These are phyloP conservation scores for Chrysosporium keratinophilum DNA, from an alignment of 2,329 filamentous ascomycete species.

Conservation along the genomic window DNA sequence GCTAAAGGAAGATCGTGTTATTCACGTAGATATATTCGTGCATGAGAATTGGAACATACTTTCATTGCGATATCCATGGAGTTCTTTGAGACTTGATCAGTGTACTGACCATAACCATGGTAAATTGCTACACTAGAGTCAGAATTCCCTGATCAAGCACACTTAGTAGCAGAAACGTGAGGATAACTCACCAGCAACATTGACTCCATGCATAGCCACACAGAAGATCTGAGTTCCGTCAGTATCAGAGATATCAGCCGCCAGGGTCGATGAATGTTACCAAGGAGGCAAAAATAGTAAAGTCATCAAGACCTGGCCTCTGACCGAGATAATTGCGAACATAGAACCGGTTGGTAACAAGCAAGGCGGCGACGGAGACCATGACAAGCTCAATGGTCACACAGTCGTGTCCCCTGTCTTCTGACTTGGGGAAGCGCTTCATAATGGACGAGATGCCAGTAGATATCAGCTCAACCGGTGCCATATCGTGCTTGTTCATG, in stretches of 20 bases:
- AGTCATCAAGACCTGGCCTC: constrained; percentile 22
- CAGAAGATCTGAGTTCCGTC: constrained; percentile 19
- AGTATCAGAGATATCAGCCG: neutral
- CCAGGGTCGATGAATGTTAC: constrained; percentile 14
- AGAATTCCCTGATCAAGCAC: neutral
- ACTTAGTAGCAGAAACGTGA: neutral
- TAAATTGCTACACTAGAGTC: constrained; percentile 18
- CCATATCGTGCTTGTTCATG: neutral
- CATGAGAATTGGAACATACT: constrained; percentile 14
- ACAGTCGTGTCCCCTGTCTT: constrained; percentile 18
- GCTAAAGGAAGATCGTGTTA: constrained; percentile 23
- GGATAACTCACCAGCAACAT: constrained; percentile 18
- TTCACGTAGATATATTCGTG: too few species aligned
- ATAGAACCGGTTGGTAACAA: constrained; percentile 22
- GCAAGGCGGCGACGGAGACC: constrained; percentile 17
- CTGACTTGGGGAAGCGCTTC: constrained; percentile 13
- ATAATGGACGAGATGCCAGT: neutral
- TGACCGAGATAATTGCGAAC: constrained; percentile 20
- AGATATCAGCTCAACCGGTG: neutral
- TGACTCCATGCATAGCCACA: constrained; percentile 21
- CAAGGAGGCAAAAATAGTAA: constrained; percentile 22
- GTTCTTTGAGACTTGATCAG: constrained; percentile 15
- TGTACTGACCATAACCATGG: constrained; percentile 23
- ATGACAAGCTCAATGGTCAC: constrained; percentile 21
- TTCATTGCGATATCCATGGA: constrained; percentile 21